phyloP scores from a whole-genome alignment of 345 rosid species.

The Passiflora organensis region DNA sequence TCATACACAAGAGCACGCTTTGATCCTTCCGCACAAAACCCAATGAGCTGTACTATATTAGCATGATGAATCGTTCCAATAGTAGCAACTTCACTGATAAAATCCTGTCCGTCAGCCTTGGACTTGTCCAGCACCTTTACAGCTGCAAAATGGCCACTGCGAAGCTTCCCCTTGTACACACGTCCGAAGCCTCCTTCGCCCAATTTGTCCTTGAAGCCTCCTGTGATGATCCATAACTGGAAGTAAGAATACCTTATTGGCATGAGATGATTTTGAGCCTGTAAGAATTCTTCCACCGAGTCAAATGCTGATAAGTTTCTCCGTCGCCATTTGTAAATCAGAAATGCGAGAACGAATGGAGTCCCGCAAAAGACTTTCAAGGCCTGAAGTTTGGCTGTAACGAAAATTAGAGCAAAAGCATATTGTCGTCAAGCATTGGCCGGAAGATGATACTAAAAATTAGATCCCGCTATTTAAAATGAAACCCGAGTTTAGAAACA shows the following conservation, averaged over 20 bases:
- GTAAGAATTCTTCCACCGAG: neutral
- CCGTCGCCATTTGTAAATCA: neutral
- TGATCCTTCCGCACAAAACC: neutral
- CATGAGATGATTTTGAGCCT: neutral
- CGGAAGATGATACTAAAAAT: no score
- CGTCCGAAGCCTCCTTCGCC: conserved; percentile 3
- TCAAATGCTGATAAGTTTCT: conserved; percentile 1
- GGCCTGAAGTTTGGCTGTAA: neutral
- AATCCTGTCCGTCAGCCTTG: neutral
- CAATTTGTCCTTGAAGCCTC: neutral
- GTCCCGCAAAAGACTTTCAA: neutral
- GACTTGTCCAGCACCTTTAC: neutral
- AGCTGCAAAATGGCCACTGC: neutral
- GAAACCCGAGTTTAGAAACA: no score
- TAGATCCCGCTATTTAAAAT: no score
- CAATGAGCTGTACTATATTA: neutral
- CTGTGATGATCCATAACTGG: neutral
- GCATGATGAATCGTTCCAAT: neutral
- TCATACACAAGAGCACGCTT: neutral
- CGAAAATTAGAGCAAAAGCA: neutral
- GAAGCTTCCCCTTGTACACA: neutral
- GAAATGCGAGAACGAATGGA: neutral
- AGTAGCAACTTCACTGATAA: neutral
- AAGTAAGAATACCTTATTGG: conserved; percentile 1
- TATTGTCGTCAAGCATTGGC: no score